These are phyloP conservation scores for Alternaria hordeiaustralica DNA, from an alignment of 2,329 filamentous ascomycete genomes.

Conservation along the genomic window DNA sequence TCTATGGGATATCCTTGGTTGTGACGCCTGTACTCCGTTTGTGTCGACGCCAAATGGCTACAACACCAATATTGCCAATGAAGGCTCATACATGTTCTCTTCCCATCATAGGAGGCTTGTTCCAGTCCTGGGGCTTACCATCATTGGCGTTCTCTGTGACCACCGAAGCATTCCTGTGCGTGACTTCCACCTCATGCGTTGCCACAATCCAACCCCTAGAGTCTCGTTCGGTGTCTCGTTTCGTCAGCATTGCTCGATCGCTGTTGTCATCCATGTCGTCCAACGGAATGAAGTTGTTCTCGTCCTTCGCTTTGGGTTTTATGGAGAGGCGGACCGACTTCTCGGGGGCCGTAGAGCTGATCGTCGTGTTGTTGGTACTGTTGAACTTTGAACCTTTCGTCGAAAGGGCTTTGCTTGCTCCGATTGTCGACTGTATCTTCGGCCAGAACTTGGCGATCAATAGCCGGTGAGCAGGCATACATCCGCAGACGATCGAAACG, in stretches of 20 bases:
- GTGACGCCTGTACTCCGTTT: background rate
- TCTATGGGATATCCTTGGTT: background rate
- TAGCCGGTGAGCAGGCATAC: constrained; percentile 46
- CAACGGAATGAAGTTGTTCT: constrained; percentile 27
- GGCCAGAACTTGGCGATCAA: constrained; percentile 23
- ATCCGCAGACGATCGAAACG: constrained; percentile 47
- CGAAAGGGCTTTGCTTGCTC: constrained; percentile 10
- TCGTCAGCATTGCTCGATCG: constrained; percentile 2
- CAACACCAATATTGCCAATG: background rate
- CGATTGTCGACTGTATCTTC: constrained; percentile 19
- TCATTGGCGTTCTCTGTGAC: background rate
- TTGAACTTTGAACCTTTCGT: background rate
- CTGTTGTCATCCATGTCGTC: constrained; percentile 26
- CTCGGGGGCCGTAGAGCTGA: background rate
- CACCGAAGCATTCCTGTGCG: background rate
- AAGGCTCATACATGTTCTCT: constrained; percentile 18
- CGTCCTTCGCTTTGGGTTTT: constrained; percentile 25
- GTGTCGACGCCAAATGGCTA: background rate
- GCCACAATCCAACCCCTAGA: constrained; percentile 10
- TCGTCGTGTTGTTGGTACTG: background rate
- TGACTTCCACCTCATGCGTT: constrained; percentile 8
- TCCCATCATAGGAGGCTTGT: constrained; percentile 2
- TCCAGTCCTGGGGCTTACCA: constrained; percentile 14
- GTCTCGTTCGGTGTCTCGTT: constrained; percentile 3
- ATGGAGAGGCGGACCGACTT: constrained; percentile 15